phyloP scores from a whole-genome alignment of 1,284 basidiomycete species.

The Ganoderma sinense region DNA sequence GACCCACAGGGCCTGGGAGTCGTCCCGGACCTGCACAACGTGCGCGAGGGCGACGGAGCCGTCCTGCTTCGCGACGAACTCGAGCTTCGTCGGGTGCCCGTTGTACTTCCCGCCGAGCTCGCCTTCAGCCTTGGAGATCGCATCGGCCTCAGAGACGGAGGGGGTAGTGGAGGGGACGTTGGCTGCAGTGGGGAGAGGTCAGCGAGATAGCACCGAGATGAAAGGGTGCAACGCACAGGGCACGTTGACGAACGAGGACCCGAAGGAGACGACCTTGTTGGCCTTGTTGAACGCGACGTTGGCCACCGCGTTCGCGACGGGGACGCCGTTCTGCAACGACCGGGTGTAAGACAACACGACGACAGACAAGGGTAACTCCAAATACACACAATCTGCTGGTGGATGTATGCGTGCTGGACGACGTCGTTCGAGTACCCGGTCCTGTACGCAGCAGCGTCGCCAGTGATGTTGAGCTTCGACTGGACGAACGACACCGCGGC shows the following conservation, averaged over 20 bases:
- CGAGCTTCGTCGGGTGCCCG: constrained; percentile 49
- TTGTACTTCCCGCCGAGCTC: constrained; percentile 52
- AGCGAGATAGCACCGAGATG: neutral
- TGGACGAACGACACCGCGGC: constrained; percentile 41
- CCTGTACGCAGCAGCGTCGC: constrained; percentile 34
- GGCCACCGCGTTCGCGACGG: constrained; percentile 53
- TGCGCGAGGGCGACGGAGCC: constrained; percentile 57
- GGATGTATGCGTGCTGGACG: constrained; percentile 46
- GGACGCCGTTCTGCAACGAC: constrained; percentile 42
- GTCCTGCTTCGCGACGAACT: constrained; percentile 50
- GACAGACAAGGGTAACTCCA: neutral
- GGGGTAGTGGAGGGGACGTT: constrained; percentile 50
- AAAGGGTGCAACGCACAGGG: constrained; percentile 41
- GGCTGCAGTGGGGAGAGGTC: constrained; percentile 20
- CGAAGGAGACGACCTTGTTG: constrained; percentile 53
- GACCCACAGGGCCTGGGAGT: constrained; percentile 60
- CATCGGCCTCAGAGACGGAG: constrained; percentile 44
- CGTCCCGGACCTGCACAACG: constrained; percentile 65
- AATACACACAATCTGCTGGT: constrained; percentile 40
- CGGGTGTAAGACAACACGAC: constrained; percentile 27
- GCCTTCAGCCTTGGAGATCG: constrained; percentile 49
- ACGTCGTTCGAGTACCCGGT: constrained; percentile 39
- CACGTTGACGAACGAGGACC: constrained; percentile 56
- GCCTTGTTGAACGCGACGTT: constrained; percentile 51
- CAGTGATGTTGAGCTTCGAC: constrained; percentile 35